phyloP scores from a whole-genome alignment of 2,329 filamentous ascomycete species.

The Elsinoe fawcettii region DNA sequence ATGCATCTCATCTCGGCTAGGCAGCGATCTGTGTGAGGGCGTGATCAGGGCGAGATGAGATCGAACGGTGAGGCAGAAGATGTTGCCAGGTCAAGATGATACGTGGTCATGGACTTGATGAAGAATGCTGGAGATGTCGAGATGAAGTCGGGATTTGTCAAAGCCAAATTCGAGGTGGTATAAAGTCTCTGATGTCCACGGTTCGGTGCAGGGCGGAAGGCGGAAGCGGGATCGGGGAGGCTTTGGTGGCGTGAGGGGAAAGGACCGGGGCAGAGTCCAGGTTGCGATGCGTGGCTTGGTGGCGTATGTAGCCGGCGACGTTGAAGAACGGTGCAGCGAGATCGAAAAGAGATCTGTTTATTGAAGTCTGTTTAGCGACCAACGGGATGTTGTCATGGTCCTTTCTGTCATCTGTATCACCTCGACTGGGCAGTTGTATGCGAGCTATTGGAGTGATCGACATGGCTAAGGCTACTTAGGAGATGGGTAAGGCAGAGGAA shows the following conservation, averaged over 20 bases:
- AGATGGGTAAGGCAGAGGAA: background rate
- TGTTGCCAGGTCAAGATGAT: too few relatives aligned
- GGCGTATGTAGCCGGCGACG: slow-evolving; percentile 6
- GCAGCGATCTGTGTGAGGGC: background rate
- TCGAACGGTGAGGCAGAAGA: background rate
- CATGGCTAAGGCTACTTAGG: background rate
- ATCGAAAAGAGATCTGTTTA: background rate
- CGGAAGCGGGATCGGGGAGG: background rate
- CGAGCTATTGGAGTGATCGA: background rate
- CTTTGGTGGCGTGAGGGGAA: background rate
- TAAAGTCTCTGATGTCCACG: background rate
- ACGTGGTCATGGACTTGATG: background rate
- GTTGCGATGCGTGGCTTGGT: background rate
- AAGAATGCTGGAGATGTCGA: background rate
- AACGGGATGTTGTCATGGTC: slow-evolving; percentile 3
- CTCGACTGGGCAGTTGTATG: background rate
- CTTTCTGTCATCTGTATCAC: background rate
- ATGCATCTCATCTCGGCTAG: slow-evolving; percentile 9
- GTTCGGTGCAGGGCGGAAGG: background rate
- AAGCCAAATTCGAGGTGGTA: background rate
- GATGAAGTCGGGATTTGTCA: background rate
- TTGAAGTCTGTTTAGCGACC: slow-evolving; percentile 4
- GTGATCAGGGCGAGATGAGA: background rate
- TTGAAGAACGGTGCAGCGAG: background rate
- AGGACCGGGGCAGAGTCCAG: background rate